These are phyloP conservation scores for Phoma sp. DNA, from an alignment of 2,329 filamentous ascomycete genomes.

Conservation along the genomic window DNA sequence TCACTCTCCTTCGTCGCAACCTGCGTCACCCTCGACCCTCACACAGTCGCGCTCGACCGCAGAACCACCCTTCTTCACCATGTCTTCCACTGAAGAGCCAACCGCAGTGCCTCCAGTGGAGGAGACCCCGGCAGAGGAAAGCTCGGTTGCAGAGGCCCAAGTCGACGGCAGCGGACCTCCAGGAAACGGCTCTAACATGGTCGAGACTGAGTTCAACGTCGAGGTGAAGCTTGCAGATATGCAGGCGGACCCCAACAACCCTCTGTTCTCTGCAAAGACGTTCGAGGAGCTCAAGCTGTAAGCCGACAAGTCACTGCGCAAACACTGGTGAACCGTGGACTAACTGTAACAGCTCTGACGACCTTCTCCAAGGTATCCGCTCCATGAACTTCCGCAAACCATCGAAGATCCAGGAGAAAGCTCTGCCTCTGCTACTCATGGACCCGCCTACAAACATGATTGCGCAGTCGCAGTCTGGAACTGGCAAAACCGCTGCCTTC, in stretches of 20 bases:
- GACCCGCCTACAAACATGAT: constrained; percentile 94
- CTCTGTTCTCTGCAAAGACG: constrained; percentile 81
- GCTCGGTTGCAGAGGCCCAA: constrained; percentile 40
- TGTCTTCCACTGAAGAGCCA: constrained; percentile 27
- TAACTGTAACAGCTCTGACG: constrained; percentile 48
- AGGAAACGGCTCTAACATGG: constrained; percentile 54
- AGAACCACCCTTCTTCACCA: constrained; percentile 1
- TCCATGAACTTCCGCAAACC: constrained; percentile 92
- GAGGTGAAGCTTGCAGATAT: constrained; percentile 92
- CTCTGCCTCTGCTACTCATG: constrained; percentile 84
- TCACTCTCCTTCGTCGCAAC: constrained; percentile 3
- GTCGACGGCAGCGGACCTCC: constrained; percentile 57
- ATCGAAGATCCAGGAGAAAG: constrained; percentile 97
- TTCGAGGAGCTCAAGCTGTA: constrained; percentile 90
- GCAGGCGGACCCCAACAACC: constrained; percentile 84
- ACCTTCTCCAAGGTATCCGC: constrained; percentile 67
- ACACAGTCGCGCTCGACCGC: constrained; percentile 2
- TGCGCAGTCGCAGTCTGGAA: constrained; percentile 98
- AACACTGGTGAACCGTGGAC: constrained; percentile 1
- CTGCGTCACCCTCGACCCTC: constrained; percentile 17
- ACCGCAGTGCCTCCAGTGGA: constrained; percentile 14
- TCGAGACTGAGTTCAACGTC: constrained; percentile 84
- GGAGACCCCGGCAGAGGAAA: constrained; percentile 12
- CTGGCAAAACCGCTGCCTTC: constrained; percentile 97
- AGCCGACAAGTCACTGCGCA: constrained; percentile 12